Evolutionary conservation across 352 stramenopile species (phyloP), one percentile per base, ranked within the genome.

Genomic region (Globisporangium irregulare): DNA sequence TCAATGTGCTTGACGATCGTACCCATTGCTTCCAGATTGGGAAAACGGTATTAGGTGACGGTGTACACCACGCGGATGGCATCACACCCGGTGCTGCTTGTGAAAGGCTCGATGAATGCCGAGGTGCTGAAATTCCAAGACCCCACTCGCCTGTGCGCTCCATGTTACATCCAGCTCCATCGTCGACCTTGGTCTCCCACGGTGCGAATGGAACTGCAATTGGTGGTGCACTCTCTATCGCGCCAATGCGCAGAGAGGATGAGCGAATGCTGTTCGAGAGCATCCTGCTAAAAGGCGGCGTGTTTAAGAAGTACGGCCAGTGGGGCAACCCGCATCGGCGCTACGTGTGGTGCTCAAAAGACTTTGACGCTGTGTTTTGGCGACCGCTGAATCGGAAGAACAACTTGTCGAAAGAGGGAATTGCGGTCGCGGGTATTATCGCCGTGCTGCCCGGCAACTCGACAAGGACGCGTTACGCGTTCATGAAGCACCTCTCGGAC

Each of bases 301-400:
- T 91, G 20, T 92, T 92, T 58, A 89, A 89, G 62, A 91, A 92
- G 66, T 90, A 90, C 55, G 84, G 82, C 0, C 82, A 90, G 55
- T 92, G 84, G 84, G 81, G 84, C 14, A 87, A 87, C 46, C 84
- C 84, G n/a, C 84, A 91, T 59, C 74, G 82, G 29, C 80, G 84
- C 18, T 92, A 86, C 63, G 80, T 92, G 4, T 92, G 84, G 84
- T 88, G 81, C 68, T 80, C 74, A 10, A 85, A 83, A 32, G 84
- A 85, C n/a, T 82, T 89, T 51, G 81, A 88, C 38, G 77, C 72
- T 1, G 68, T 92, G 7, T 88, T 78, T 64, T 92, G 84, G 84
- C 76, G 84, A 14, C 80, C 81, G 32, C 78, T 92, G 41, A 89
- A 86, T 67, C 88, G 88, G 55, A 92, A 92, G 62, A 75, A 77